Evolutionary conservation across 2,329 filamentous ascomycete genomes (phyloP).

Genomic region (Lachnellula subtilissima): DNA sequence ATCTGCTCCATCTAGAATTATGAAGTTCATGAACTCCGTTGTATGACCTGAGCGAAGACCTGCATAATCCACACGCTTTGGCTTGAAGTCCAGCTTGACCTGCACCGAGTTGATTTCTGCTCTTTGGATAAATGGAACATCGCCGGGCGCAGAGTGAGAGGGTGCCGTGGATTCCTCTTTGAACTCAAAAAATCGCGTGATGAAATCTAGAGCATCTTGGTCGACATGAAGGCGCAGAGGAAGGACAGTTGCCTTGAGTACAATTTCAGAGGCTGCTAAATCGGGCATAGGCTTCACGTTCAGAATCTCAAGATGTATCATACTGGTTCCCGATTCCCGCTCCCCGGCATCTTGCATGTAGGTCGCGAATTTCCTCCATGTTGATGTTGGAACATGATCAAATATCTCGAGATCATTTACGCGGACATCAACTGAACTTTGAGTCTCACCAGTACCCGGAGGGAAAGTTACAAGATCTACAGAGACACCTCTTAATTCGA

Average conservation of each 20-base stretch:
- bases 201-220: constrained; percentile 94
- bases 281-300: constrained; percentile 83
- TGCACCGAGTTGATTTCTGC: constrained; percentile 80
- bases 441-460: constrained; percentile 69
- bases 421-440: constrained; percentile 81
- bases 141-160: constrained; percentile 55
- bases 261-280: constrained; percentile 82
- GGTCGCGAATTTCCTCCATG: constrained; percentile 97
- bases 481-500: constrained; percentile 81
- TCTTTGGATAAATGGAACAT: constrained; percentile 82
- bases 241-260: constrained; percentile 72
- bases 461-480: constrained; percentile 80
- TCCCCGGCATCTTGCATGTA: constrained; percentile 86
- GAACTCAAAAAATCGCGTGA: constrained; percentile 97
- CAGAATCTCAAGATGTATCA: constrained; percentile 84
- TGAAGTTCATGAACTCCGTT: constrained; percentile 98
- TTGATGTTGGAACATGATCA: constrained; percentile 90
- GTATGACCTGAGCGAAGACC: constrained; percentile 89
- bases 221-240: constrained; percentile 91
- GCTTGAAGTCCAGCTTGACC: constrained; percentile 92
- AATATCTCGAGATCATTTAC: constrained; percentile 83
- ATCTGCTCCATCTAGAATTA: constrained; percentile 83
- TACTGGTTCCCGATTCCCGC: constrained; percentile 78
- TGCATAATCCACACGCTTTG: constrained; percentile 94
- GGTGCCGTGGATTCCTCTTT: constrained; percentile 65